Evolutionary conservation across 129 eudicot species (phyloP), one percentile per base, ranked within the genome.

Genomic region (Tagetes erecta): DNA sequence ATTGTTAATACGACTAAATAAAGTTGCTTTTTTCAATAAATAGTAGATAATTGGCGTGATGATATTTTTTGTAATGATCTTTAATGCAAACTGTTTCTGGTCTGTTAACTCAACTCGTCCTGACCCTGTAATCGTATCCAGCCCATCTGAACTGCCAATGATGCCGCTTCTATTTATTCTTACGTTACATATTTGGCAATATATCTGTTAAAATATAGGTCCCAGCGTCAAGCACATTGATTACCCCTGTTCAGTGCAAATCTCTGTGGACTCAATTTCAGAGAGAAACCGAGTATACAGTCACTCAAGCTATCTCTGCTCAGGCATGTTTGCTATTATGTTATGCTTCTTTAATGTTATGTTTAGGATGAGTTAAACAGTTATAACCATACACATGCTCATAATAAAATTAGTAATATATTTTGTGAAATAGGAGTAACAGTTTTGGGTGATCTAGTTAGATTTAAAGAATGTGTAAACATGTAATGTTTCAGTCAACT

Each of bases 251-350:
- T 20, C 27, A 20, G 27, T 20, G 27, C 27, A 20, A 81, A 81
- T 71, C 83, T 12, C 51, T 85, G 58, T 76, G 85, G 81, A 30
- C 78, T 30, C 92, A 84, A 37, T 84, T 87, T 49, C 82, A 76
- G 64, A 73, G 75, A 68, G 92, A 84, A 76, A 87, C 92, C 0
- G 92, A 87, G 72, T 87, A 84, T 46, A 79, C 87, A 1, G 79
- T 84, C 67, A 80, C 81, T 64, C 92, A 87, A 81, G 92, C 92
- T 30, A 83, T 87, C 44, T 71, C 87, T 14, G 74, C 89, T 52
- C 89, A 87, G 92, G 92, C 60, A 79, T 5, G 68, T 41, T 51
- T 35, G 50, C 57, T 45, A 13, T 46, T 73, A 4, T 67, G 31
- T 34, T 34, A 30, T 47, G 11, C 33, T 75, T 66, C 27, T 14